These are phyloP conservation scores for Suhomyces atakaporum DNA, from an alignment of 1,139 yeast genomes.

Conservation along the genomic window DNA sequence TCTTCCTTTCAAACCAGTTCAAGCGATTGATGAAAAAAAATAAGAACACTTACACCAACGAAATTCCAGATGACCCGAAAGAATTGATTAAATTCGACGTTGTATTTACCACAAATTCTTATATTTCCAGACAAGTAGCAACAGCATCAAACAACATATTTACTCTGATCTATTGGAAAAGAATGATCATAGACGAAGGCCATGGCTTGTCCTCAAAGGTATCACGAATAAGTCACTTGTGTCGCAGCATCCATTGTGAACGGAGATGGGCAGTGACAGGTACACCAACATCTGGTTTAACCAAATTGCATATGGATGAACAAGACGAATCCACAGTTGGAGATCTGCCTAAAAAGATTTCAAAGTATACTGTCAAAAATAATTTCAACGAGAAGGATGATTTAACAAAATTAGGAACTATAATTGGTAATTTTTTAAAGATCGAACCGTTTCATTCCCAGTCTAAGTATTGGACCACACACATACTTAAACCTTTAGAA, in stretches of 20 bases:
- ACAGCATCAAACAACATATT: conserved; percentile 34
- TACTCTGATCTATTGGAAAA: conserved; percentile 58
- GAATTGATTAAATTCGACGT: conserved; percentile 50
- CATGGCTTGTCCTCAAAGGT: conserved; percentile 58
- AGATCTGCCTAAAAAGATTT: conserved; percentile 22
- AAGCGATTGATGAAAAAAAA: conserved; percentile 21
- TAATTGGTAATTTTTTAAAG: conserved; percentile 55
- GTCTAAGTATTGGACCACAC: conserved; percentile 48
- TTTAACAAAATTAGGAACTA: conserved; percentile 52
- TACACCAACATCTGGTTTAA: conserved; percentile 72
- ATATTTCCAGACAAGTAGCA: conserved; percentile 42
- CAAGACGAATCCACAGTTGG: conserved; percentile 38
- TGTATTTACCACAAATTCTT: conserved; percentile 51
- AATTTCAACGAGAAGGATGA: conserved; percentile 49
- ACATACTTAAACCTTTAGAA: conserved; percentile 51
- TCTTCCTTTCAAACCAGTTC: conserved; percentile 38
- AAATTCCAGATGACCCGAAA: conserved; percentile 29
- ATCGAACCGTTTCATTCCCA: conserved; percentile 60
- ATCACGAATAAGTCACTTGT: conserved; percentile 51
- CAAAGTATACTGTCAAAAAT: conserved; percentile 40
- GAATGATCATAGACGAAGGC: conserved; percentile 74
- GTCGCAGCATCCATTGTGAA: conserved; percentile 53
- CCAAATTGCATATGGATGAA: conserved; percentile 58
- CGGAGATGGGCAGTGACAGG: conserved; percentile 76
- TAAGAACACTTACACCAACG: conserved; percentile 21